Percentiles rank a stretch among this genome's conserved stretches.
phyloP scores from a whole-genome alignment of 2,329 filamentous ascomycete species.

The Dactylellina cionopaga region DNA sequence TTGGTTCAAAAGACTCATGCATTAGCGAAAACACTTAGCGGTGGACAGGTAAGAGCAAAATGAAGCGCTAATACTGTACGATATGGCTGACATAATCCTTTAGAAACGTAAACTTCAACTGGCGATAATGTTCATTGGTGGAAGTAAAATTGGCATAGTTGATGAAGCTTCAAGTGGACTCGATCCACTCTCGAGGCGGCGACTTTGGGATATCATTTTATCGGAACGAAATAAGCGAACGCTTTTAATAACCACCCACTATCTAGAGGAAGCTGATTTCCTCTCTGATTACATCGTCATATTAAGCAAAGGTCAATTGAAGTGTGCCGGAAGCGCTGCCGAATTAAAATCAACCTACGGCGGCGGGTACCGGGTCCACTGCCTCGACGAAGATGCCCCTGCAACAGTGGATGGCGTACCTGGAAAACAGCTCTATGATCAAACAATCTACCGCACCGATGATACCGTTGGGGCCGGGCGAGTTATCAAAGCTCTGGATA shows the following conservation, averaged over 20 bases:
- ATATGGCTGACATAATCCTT: not conserved
- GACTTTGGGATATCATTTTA: slow-evolving; percentile 93
- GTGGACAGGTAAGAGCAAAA: slow-evolving; percentile 70
- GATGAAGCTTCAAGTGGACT: slow-evolving; percentile 91
- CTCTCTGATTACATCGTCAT: slow-evolving; percentile 89
- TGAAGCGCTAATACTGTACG: not conserved
- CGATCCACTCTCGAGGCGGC: slow-evolving; percentile 84
- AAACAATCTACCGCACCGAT: slow-evolving; percentile 76
- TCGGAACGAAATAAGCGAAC: slow-evolving; percentile 83
- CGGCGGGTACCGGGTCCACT: slow-evolving; percentile 83
- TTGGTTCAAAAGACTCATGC: slow-evolving; percentile 78
- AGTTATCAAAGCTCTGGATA: slow-evolving; percentile 76
- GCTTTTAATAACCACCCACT: slow-evolving; percentile 89
- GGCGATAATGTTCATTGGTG: slow-evolving; percentile 94
- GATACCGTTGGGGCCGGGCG: slow-evolving; percentile 76
- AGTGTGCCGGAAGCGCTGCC: slow-evolving; percentile 83
- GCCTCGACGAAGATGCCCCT: slow-evolving; percentile 68
- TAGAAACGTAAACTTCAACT: slow-evolving; percentile 86
- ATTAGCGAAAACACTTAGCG: slow-evolving; percentile 79
- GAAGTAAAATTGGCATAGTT: slow-evolving; percentile 85
- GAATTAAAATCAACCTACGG: slow-evolving; percentile 84
- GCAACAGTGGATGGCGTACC: slow-evolving; percentile 67
- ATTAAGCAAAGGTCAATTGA: slow-evolving; percentile 82
- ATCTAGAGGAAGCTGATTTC: slow-evolving; percentile 90
- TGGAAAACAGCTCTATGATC: slow-evolving; percentile 73